phyloP scores from a whole-genome alignment of 2,329 filamentous ascomycete species.

The Fusarium sp. region DNA sequence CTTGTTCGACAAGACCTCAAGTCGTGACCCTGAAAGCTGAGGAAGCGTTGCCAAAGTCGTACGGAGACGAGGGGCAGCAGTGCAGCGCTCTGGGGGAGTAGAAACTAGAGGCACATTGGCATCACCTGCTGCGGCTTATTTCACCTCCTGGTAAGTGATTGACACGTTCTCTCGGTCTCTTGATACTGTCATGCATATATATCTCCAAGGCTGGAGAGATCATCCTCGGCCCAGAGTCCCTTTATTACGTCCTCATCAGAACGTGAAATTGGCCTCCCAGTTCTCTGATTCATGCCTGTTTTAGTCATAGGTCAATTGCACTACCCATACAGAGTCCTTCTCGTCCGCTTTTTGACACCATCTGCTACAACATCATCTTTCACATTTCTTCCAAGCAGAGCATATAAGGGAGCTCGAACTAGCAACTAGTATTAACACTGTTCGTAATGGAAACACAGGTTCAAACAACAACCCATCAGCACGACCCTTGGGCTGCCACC shows the following conservation, averaged over 20 bases:
- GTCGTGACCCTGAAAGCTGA: slow-evolving; percentile 16
- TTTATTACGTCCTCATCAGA: neutral
- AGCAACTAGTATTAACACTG: slow-evolving; percentile 24
- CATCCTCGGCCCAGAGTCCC: neutral
- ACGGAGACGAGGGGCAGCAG: slow-evolving; percentile 18
- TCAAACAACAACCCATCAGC: slow-evolving; percentile 16
- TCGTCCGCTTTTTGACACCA: neutral
- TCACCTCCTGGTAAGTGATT: slow-evolving; percentile 28
- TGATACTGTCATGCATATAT: slow-evolving; percentile 1
- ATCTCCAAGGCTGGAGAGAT: slow-evolving; percentile 16
- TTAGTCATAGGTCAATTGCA: neutral
- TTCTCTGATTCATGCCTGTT: slow-evolving; percentile 17
- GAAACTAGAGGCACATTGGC: slow-evolving; percentile 19
- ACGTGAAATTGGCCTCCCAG: slow-evolving; percentile 4
- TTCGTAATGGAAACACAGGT: slow-evolving; percentile 40
- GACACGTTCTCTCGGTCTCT: slow-evolving; percentile 3
- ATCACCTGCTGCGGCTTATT: slow-evolving; percentile 31
- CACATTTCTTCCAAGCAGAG: neutral
- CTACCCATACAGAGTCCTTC: slow-evolving; percentile 6
- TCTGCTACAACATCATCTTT: neutral
- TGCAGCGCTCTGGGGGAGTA: slow-evolving; percentile 18
- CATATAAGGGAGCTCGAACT: neutral
- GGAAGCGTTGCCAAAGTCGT: slow-evolving; percentile 12
- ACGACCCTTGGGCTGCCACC: slow-evolving; percentile 35
- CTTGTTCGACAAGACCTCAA: slow-evolving; percentile 14